These are phyloP conservation scores for Ophiocordyceps camponoti-floridani DNA, from an alignment of 2,329 filamentous ascomycete genomes.

Conservation along the genomic window DNA sequence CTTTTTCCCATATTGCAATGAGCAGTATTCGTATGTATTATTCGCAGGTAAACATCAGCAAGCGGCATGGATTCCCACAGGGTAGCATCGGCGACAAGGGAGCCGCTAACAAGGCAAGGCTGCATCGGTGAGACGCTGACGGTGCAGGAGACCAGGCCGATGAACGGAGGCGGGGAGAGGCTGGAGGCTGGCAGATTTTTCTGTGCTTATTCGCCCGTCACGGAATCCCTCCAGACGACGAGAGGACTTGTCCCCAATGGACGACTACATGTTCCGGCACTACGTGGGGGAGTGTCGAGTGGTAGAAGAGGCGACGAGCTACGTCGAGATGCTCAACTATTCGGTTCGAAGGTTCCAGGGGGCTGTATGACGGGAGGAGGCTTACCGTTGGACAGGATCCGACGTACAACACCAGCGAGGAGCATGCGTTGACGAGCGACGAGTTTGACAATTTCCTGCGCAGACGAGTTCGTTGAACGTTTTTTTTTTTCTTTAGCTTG, in stretches of 20 bases:
- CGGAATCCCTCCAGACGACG: too few relatives aligned
- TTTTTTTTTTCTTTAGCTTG: background rate
- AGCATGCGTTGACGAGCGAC: constrained; percentile 30
- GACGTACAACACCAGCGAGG: constrained; percentile 28
- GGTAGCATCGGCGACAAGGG: too few relatives aligned
- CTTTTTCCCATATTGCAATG: background rate
- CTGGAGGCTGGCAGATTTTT: background rate
- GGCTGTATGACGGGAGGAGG: background rate
- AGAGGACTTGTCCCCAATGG: constrained; percentile 27
- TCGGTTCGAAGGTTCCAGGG: constrained; percentile 18
- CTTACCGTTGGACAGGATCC: constrained; percentile 21
- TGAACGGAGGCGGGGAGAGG: background rate
- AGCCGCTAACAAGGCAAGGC: background rate
- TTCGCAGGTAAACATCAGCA: too few relatives aligned
- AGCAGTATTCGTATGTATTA: too few relatives aligned
- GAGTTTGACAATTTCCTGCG: constrained; percentile 41
- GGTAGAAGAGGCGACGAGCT: constrained; percentile 33
- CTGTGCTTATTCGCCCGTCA: background rate
- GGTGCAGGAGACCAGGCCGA: background rate
- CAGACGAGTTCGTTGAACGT: constrained; percentile 18
- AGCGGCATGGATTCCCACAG: too few relatives aligned
- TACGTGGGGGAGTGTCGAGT: constrained; percentile 28
- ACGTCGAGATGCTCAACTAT: constrained; percentile 41
- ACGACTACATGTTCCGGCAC: constrained; percentile 37
- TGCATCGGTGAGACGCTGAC: background rate